Percentiles rank a stretch among this genome's conserved stretches.
These are phyloP conservation scores for Tetrapisispora arboricola DNA, from an alignment of 805 yeast species.

Conservation along the genomic window DNA sequence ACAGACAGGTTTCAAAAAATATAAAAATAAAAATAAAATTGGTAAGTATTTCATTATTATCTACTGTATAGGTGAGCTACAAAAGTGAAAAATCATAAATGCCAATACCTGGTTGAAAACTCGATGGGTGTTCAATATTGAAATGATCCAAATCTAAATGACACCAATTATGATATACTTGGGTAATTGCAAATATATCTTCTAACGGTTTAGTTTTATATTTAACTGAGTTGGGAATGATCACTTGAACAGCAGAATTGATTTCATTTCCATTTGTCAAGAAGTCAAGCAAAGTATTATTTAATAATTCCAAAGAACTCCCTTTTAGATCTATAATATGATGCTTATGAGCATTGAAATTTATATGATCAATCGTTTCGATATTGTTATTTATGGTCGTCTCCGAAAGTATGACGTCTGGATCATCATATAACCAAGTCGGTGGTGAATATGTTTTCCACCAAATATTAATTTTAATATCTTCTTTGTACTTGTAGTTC, in stretches of 20 bases:
- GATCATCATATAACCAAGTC: slow-evolving; percentile 53
- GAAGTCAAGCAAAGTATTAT: slow-evolving; percentile 13
- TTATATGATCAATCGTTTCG: slow-evolving; percentile 12
- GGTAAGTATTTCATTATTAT: too few relatives aligned
- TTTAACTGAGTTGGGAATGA: slow-evolving; percentile 2
- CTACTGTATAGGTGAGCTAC: too few relatives aligned
- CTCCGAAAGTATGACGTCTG: slow-evolving; percentile 16
- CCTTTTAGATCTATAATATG: slow-evolving; percentile 41
- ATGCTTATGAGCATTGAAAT: slow-evolving; percentile 9
- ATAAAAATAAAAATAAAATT: too few relatives aligned
- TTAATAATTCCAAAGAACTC: slow-evolving; percentile 24
- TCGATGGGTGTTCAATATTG: slow-evolving; percentile 36
- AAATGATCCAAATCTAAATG: slow-evolving; percentile 73
- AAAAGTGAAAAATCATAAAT: slow-evolving; percentile 29
- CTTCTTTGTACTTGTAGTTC: slow-evolving; percentile 4
- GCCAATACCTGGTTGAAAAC: slow-evolving; percentile 55
- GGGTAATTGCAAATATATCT: slow-evolving; percentile 6
- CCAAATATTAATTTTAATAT: slow-evolving; percentile 48
- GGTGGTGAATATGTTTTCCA: slow-evolving; percentile 97
- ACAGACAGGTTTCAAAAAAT: too few relatives aligned
- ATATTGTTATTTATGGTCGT: slow-evolving; percentile 13
- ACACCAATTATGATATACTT: slow-evolving; percentile 30
- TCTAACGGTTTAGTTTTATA: slow-evolving; percentile 14
- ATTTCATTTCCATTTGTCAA: not conserved
- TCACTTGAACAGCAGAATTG: slow-evolving; percentile 1